These are phyloP conservation scores for Diaporthe amygdali DNA, from an alignment of 2,329 filamentous ascomycete genomes.

Conservation along the genomic window DNA sequence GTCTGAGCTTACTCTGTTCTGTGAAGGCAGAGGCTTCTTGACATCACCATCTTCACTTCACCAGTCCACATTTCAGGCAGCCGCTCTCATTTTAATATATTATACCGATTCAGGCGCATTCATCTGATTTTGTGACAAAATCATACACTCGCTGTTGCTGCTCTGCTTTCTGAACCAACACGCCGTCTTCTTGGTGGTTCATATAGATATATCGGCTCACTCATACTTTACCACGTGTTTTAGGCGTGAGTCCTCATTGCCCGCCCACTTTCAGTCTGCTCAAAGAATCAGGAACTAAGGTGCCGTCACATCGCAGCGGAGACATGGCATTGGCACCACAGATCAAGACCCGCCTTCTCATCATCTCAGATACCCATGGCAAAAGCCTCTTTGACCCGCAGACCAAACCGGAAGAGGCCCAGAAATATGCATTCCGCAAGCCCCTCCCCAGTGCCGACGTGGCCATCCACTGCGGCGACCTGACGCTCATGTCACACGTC, in stretches of 20 bases:
- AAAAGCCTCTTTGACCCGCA: not conserved
- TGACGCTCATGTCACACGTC: conserved; percentile 7
- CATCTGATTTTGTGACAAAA: not conserved
- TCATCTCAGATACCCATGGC: conserved; percentile 26
- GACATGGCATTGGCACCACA: not conserved
- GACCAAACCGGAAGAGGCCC: not conserved
- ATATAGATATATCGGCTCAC: not conserved
- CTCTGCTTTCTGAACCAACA: not conserved
- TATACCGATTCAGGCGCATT: not conserved
- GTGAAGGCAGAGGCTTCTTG: not conserved
- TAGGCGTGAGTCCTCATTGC: not conserved
- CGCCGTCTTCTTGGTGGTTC: not conserved
- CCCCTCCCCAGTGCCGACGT: conserved; percentile 21
- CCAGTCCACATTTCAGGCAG: not conserved
- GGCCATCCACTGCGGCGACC: conserved; percentile 21
- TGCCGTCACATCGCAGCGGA: too few species aligned
- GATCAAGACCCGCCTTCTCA: conserved; percentile 25
- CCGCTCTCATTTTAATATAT: not conserved
- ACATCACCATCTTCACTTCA: not conserved
- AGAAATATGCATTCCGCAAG: conserved; percentile 8
- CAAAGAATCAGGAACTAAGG: not conserved
- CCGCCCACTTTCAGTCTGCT: too few species aligned
- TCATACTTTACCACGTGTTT: not conserved
- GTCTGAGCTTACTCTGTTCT: not conserved
- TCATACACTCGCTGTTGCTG: not conserved